Percentiles rank a stretch among this genome's conserved stretches.
Evolutionary conservation across 495 filamentous ascomycete species (phyloP).

Genomic region (Neurospora cerealis): DNA sequence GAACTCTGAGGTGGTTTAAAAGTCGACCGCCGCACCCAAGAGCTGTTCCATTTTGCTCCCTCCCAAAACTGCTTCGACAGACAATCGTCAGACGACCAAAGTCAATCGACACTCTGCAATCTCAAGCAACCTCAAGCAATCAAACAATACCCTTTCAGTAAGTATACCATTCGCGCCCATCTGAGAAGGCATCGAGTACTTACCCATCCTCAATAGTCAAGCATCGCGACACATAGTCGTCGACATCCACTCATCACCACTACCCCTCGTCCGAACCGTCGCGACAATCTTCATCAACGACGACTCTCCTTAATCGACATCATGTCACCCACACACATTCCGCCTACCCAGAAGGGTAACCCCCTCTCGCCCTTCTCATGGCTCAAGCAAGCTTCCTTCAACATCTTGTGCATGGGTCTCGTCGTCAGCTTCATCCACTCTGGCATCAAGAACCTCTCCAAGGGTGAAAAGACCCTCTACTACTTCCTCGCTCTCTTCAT

Average conservation of each 20-base stretch:
- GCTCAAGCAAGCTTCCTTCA: neutral
- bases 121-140: neutral
- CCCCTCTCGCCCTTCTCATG: neutral
- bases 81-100: neutral
- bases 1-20: neutral
- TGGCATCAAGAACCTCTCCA: neutral
- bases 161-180: neutral
- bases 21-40: neutral
- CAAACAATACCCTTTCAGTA: neutral
- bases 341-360: neutral
- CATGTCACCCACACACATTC: neutral
- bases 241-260: neutral
- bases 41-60: neutral
- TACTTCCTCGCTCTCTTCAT: constrained; percentile 14
- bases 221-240: neutral
- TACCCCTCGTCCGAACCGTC: too few relatives aligned
- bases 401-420: neutral
- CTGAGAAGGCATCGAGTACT: neutral
- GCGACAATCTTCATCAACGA: neutral
- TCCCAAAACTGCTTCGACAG: neutral
- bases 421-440: neutral
- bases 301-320: neutral
- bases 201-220: neutral
- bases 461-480: constrained; percentile 2
- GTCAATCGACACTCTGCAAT: neutral